These are phyloP conservation scores for Cucumis hystrix DNA, from an alignment of 306 rosid genomes.

Conservation along the genomic window DNA sequence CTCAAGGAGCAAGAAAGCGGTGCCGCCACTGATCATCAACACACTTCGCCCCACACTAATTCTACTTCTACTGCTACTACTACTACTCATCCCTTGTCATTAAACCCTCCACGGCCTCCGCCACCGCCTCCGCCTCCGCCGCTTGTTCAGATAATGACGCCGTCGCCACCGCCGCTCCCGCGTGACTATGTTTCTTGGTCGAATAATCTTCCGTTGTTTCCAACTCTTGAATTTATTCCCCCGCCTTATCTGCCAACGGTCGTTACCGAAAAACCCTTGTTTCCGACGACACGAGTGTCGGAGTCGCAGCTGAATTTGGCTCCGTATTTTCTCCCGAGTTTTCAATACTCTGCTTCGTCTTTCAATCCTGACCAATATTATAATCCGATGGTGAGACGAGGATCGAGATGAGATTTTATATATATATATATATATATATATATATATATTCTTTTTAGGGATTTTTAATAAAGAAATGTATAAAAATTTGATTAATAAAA, in stretches of 20 bases:
- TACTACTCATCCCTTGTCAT: neutral
- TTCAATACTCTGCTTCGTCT: neutral
- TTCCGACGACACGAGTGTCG: neutral
- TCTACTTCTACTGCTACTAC: too few relatives aligned
- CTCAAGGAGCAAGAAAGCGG: constrained; percentile 32
- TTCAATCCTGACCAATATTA: neutral
- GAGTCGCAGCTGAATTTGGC: neutral
- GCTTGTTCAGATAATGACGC: neutral
- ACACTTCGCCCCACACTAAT: too few relatives aligned
- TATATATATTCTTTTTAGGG: neutral
- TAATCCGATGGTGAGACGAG: neutral
- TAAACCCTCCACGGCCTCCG: neutral
- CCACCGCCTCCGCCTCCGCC: neutral
- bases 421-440: neutral
- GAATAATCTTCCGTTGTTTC: neutral
- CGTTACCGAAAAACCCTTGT: neutral
- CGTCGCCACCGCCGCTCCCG: neutral
- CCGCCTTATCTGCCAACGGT: neutral
- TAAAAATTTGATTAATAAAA: neutral
- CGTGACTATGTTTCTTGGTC: neutral
- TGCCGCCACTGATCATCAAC: neutral
- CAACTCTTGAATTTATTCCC: neutral
- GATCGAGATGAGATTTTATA: neutral
- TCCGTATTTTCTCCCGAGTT: neutral
- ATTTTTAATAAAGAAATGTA: neutral